Evolutionary conservation across 2,329 filamentous ascomycete species (phyloP).

Genomic region (Pseudogymnoascus sp.): DNA sequence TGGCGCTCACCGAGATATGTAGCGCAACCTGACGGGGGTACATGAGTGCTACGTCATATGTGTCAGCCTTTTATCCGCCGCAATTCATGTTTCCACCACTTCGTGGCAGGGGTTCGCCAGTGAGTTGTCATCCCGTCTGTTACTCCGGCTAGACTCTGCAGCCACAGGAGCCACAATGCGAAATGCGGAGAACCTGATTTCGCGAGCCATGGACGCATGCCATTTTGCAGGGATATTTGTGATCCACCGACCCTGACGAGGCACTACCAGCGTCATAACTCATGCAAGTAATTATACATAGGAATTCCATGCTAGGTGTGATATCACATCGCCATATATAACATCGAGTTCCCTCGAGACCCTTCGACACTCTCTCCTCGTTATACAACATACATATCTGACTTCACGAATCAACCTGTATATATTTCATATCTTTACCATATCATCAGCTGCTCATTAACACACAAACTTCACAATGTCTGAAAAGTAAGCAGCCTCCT

Average conservation of each 20-base stretch:
- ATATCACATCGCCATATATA: background rate
- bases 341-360: background rate
- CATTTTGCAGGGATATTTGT: background rate
- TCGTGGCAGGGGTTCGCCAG: background rate
- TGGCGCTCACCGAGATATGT: background rate
- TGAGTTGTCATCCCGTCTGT: background rate
- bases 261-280: background rate
- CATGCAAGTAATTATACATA: background rate
- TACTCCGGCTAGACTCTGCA: background rate
- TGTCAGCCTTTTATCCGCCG: background rate
- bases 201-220: background rate
- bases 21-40: background rate
- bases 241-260: background rate
- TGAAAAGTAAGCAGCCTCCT: constrained; percentile 18
- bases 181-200: background rate
- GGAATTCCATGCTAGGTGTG: background rate
- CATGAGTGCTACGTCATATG: background rate
- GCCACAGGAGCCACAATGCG: background rate
- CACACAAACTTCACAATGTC: constrained; percentile 22
- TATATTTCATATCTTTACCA: background rate
- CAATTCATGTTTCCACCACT: background rate
- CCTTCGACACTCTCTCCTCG: background rate
- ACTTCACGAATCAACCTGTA: background rate
- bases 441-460: background rate
- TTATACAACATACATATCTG: background rate